These are phyloP conservation scores for Gyromitra esculenta DNA, from an alignment of 2,329 filamentous ascomycete species.

Conservation along the genomic window DNA sequence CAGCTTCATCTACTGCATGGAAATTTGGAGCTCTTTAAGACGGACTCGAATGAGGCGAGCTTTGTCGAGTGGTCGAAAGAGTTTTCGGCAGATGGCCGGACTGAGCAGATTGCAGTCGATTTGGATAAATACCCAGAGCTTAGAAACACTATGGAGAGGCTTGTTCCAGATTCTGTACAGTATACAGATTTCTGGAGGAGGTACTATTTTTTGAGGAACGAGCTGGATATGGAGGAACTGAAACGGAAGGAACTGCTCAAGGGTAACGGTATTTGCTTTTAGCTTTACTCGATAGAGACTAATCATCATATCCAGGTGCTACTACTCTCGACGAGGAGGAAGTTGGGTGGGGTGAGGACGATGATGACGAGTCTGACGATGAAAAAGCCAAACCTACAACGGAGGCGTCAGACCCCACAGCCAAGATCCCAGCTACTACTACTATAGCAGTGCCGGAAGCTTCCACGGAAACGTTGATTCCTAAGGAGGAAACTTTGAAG, in stretches of 20 bases:
- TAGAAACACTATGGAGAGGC: slow-evolving; percentile 87
- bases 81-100: slow-evolving; percentile 86
- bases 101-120: slow-evolving; percentile 81
- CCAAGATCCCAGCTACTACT: slow-evolving; percentile 59
- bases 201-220: slow-evolving; percentile 93
- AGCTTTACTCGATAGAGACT: slow-evolving; percentile 49
- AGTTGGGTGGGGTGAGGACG: slow-evolving; percentile 73
- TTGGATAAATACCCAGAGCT: slow-evolving; percentile 87
- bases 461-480: slow-evolving; percentile 59
- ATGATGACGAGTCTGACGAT: slow-evolving; percentile 73
- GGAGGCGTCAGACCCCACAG: slow-evolving; percentile 56
- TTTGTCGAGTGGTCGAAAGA: slow-evolving; percentile 76
- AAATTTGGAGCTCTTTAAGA: slow-evolving; percentile 79
- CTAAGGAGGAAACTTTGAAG: slow-evolving; percentile 66
- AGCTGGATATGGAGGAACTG: slow-evolving; percentile 91
- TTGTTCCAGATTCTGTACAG: slow-evolving; percentile 91
- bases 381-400: slow-evolving; percentile 53
- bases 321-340: slow-evolving; percentile 72
- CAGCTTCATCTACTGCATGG: slow-evolving; percentile 96
- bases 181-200: slow-evolving; percentile 91
- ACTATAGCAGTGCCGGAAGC: slow-evolving; percentile 56
- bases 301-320: slow-evolving; percentile 60
- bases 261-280: slow-evolving; percentile 67
- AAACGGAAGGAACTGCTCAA: slow-evolving; percentile 88
- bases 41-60: slow-evolving; percentile 79